A percentile compares a stretch with the other conserved stretches of the same genome.
These are phyloP conservation scores for Cyanophora paradoxa DNA, from an alignment of 78 protist species.

Conservation along the genomic window DNA sequence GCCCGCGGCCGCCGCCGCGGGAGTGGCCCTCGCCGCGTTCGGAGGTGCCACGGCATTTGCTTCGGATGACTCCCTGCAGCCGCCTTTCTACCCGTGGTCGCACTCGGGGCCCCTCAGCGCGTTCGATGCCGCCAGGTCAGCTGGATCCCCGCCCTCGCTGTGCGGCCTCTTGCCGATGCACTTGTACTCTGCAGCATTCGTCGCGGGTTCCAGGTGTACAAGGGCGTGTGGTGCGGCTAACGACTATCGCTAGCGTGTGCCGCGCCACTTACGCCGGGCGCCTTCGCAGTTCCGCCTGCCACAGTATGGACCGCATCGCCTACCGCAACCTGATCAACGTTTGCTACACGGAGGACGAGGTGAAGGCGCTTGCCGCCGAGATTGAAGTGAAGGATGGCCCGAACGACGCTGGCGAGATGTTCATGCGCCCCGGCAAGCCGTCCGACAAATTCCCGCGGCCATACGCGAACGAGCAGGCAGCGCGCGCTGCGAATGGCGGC, in stretches of 20 bases:
- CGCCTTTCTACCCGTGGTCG: conserved; percentile 50
- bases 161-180: background rate
- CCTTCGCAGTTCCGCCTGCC: no score
- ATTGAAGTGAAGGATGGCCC: conserved; percentile 61
- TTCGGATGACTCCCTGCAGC: conserved; percentile 18
- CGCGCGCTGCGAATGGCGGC: conserved; percentile 76
- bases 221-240: conserved; percentile 78
- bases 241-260: no score
- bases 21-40: background rate
- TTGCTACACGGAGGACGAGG: conserved; percentile 63
- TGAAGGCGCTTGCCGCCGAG: conserved; percentile 62
- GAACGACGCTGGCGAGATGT: conserved; percentile 69
- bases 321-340: conserved; percentile 67
- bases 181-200: conserved; percentile 39
- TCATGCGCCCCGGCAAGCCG: conserved; percentile 81
- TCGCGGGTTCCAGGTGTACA: conserved; percentile 83
- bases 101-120: conserved; percentile 32
- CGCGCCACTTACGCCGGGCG: no score
- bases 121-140: conserved; percentile 34
- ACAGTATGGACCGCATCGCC: conserved; percentile 50
- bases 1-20: background rate
- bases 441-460: conserved; percentile 74
- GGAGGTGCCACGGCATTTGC: background rate
- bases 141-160: no score
- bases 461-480: conserved; percentile 77